These are phyloP conservation scores for Kodamaea hsintzibuensis DNA, from an alignment of 805 yeast genomes.

Conservation along the genomic window DNA sequence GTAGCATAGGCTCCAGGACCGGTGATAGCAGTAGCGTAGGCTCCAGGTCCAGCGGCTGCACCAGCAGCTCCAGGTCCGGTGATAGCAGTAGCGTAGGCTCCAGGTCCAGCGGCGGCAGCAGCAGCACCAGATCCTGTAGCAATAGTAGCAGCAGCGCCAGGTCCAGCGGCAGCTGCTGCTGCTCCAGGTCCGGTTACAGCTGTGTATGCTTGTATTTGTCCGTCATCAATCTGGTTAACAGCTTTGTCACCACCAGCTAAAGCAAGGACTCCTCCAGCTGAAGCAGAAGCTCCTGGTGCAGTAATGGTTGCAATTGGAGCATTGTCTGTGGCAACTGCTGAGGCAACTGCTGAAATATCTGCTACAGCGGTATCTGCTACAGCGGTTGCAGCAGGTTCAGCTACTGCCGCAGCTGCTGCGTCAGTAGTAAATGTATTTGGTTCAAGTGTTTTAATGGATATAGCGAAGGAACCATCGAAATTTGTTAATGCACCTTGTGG, in stretches of 20 bases:
- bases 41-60: conserved; percentile 3
- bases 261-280: neutral
- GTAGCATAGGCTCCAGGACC: conserved; percentile 8
- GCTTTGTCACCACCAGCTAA: neutral
- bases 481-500: conserved; percentile 26
- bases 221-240: conserved; percentile 46
- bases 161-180: conserved; percentile 21
- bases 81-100: too few relatives aligned
- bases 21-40: neutral
- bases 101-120: neutral
- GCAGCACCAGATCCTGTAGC: too few relatives aligned
- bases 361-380: conserved; percentile 18
- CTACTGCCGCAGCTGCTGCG: conserved; percentile 21
- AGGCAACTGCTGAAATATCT: conserved; percentile 18
- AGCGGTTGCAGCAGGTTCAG: conserved; percentile 43
- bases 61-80: conserved; percentile 7
- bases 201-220: conserved; percentile 54
- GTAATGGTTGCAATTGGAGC: neutral
- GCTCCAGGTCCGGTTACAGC: too few relatives aligned
- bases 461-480: conserved; percentile 33
- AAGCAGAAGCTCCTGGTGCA: conserved; percentile 9
- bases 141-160: conserved; percentile 16
- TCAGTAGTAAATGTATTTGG: neutral
- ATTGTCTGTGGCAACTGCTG: neutral
- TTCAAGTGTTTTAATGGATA: conserved; percentile 28